phyloP scores from a whole-genome alignment of 495 filamentous ascomycete species.

The Evernia prunastri region DNA sequence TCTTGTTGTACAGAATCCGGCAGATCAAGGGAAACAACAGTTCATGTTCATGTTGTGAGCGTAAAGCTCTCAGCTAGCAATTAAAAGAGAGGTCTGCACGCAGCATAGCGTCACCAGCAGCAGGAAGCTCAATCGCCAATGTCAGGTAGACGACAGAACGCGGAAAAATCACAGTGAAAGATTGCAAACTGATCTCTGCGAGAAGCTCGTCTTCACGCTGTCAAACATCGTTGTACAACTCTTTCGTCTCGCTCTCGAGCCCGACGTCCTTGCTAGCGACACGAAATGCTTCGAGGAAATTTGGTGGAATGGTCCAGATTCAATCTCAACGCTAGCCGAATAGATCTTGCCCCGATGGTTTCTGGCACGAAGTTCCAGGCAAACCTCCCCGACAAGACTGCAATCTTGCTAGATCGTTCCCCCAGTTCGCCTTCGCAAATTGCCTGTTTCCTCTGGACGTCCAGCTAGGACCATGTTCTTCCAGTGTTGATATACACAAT shows the following conservation, averaged over 20 bases:
- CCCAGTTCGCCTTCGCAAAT: neutral
- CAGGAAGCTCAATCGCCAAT: neutral
- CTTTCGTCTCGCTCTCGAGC: constrained; percentile 14
- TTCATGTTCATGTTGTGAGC: constrained; percentile 14
- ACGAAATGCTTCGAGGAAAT: constrained; percentile 12
- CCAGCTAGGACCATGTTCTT: constrained; percentile 20
- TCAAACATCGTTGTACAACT: constrained; percentile 17
- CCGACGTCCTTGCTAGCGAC: constrained; percentile 15
- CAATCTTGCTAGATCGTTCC: neutral
- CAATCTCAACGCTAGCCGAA: neutral
- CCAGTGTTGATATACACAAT: constrained; percentile 27
- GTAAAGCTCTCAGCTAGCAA: neutral
- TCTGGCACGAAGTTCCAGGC: constrained; percentile 4
- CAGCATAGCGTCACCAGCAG: neutral
- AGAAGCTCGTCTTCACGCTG: constrained; percentile 6
- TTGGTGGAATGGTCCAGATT: constrained; percentile 16
- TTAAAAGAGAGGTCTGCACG: neutral
- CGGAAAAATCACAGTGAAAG: constrained; percentile 1
- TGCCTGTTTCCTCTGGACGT: neutral
- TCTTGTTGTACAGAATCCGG: constrained; percentile 15
- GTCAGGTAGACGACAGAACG: neutral
- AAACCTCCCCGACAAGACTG: constrained; percentile 7
- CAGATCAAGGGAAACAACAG: neutral
- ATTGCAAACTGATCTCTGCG: constrained; percentile 19
- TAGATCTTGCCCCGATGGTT: constrained; percentile 21